phyloP scores from a whole-genome alignment of 148 eudicot genomes.

The Spergularia marina region DNA sequence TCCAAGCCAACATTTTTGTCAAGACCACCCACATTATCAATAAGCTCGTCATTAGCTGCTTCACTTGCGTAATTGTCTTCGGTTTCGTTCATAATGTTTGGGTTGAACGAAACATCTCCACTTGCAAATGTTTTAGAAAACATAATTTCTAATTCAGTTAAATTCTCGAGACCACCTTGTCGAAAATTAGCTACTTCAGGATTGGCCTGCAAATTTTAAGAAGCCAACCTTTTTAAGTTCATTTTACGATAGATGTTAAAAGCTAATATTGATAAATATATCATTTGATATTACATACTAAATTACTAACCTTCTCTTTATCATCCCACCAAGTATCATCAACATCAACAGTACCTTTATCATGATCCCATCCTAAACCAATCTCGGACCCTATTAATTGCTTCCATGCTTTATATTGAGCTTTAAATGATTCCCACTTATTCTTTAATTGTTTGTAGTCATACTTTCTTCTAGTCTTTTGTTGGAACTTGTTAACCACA shows the following conservation, averaged over 20 bases:
- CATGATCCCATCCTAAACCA: constrained; percentile 8
- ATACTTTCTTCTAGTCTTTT: neutral
- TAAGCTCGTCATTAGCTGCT: neutral
- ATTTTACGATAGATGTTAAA: too few relatives aligned
- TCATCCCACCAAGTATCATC: constrained; percentile 10
- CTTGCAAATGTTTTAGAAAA: constrained; percentile 12
- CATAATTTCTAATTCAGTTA: constrained; percentile 3
- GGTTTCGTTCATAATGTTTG: neutral
- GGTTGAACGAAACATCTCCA: neutral
- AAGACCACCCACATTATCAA: neutral
- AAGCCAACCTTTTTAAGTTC: too few relatives aligned
- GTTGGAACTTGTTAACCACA: neutral
- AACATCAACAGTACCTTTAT: neutral
- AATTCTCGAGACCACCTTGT: neutral
- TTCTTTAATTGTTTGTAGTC: too few relatives aligned
- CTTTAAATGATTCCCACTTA: too few relatives aligned
- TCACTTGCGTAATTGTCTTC: neutral
- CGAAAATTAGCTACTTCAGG: constrained; percentile 9
- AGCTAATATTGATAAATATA: too few relatives aligned
- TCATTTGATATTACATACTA: too few relatives aligned
- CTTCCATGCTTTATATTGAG: too few relatives aligned
- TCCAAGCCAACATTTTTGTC: neutral
- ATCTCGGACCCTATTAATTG: neutral
- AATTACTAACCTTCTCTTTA: neutral
- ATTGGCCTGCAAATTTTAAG: neutral